Conservation (phyloP, 169 alveolate species). For the Fabrea salina region DNA sequence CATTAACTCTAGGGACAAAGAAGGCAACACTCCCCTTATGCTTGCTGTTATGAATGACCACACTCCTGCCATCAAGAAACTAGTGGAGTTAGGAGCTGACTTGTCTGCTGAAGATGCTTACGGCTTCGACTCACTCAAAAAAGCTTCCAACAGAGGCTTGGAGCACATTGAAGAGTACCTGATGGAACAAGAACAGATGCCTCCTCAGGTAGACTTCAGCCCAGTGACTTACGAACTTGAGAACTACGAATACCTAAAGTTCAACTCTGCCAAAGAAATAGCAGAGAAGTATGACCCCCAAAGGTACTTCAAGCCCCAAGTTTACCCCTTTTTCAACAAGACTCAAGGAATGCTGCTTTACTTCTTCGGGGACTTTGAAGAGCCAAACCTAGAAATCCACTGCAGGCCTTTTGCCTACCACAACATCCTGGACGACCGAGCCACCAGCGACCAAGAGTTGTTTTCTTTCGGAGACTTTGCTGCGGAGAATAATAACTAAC, state of each 20-base stretch:
- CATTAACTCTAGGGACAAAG: neutral
- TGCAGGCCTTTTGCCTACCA: neutral
- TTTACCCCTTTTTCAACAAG: constrained; percentile 12
- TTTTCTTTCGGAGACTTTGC: neutral
- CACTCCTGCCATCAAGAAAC: neutral
- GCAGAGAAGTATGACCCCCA: neutral
- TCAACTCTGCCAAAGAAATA: neutral
- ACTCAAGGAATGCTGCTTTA: constrained; percentile 5
- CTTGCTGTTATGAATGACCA: constrained; percentile 4
- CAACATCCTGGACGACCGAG: neutral
- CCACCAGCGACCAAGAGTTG: neutral
- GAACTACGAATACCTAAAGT: neutral
- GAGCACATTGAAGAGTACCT: neutral
- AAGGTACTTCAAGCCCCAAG: neutral
- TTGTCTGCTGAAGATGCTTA: neutral
- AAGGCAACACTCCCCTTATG: constrained; percentile 33
- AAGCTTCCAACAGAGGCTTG: constrained; percentile 7
- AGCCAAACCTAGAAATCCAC: neutral
- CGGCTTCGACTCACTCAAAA: constrained; percentile 6
- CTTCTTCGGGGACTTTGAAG: neutral
- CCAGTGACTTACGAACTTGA: constrained; percentile 7
- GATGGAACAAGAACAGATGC: neutral
- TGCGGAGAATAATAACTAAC: neutral
- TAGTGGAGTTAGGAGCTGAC: constrained; percentile 3
- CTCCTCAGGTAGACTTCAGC: neutral